Percentiles rank a stretch among this genome's conserved stretches.
These are phyloP conservation scores for Podaxis mareebaensis DNA, from an alignment of 768 basidiomycete genomes.

Conservation along the genomic window DNA sequence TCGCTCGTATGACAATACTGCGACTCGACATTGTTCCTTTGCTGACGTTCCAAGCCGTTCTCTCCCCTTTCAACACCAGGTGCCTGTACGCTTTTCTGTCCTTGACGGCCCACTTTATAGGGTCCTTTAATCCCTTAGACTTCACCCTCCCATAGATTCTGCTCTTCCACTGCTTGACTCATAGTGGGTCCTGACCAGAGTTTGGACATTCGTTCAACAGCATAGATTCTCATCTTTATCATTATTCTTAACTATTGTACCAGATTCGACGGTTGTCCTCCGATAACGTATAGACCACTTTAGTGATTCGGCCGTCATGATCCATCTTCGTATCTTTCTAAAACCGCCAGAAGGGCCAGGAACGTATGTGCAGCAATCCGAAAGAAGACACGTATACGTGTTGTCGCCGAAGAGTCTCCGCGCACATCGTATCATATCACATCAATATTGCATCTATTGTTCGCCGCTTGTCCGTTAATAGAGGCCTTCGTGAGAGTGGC, in stretches of 20 bases:
- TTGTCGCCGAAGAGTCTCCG: neutral
- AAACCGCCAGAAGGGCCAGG: neutral
- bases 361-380: neutral
- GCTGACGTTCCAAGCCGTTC: neutral
- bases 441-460: no score
- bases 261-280: neutral
- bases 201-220: neutral
- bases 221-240: neutral
- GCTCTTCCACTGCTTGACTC: neutral
- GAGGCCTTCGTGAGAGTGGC: no score
- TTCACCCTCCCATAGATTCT: neutral
- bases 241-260: neutral
- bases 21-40: neutral
- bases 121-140: neutral
- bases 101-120: neutral
- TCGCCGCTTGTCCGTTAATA: no score
- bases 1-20: constrained; percentile 12
- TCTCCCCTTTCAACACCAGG: neutral
- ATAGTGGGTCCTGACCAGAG: neutral
- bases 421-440: no score
- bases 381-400: neutral
- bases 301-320: neutral
- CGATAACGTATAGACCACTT: neutral
- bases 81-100: neutral
- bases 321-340: neutral